Percentiles rank a stretch among this genome's conserved stretches.
Conservation (phyloP, 2,329 filamentous ascomycete species). For the Trichoderma simmonsii region DNA sequence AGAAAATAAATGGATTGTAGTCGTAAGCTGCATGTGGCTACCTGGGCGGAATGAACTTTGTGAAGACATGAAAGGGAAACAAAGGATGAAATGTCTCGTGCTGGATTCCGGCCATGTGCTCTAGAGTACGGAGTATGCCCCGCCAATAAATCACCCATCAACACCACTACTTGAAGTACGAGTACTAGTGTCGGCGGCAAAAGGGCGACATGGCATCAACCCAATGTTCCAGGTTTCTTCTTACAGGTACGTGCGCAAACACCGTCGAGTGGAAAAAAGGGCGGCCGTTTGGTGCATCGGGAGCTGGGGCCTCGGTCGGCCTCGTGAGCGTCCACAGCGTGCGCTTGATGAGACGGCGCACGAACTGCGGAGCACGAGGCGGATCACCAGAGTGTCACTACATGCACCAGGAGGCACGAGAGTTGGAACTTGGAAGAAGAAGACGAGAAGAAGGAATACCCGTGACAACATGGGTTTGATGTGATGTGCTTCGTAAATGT, state of each 20-base stretch:
- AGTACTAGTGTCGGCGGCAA: neutral
- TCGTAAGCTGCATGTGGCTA: neutral
- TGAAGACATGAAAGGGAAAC: neutral
- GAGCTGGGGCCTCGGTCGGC: neutral
- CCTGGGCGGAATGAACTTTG: neutral
- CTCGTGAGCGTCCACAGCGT: neutral
- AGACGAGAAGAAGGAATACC: neutral
- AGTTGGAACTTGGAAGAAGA: neutral
- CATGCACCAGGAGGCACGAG: neutral
- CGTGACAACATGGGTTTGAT: neutral
- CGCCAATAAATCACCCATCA: neutral
- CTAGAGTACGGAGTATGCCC: neutral
- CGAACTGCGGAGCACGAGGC: neutral
- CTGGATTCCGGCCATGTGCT: neutral
- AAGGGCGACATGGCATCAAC: neutral
- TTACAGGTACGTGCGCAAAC: neutral
- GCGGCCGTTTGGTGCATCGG: neutral
- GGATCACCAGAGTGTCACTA: neutral
- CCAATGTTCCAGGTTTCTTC: neutral
- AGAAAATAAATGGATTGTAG: neutral
- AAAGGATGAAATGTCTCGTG: neutral
- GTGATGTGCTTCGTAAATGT: neutral
- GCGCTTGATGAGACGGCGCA: slow-evolving; percentile 9
- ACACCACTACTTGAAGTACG: neutral
- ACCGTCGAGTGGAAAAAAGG: neutral